These are phyloP conservation scores for Senna siamea DNA, from an alignment of 306 rosid species.

Conservation along the genomic window DNA sequence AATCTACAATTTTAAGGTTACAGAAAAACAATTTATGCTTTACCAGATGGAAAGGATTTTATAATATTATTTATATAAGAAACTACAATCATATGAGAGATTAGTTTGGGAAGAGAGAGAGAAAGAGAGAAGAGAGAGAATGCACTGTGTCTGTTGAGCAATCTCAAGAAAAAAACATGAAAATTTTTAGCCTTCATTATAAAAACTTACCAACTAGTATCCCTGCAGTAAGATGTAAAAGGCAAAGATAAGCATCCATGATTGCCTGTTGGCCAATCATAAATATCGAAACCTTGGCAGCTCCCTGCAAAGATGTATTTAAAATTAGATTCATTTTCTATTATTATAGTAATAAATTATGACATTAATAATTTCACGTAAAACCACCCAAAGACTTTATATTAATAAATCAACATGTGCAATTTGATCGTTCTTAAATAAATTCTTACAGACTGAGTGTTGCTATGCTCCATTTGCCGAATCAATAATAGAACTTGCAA, in stretches of 20 bases:
- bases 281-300: constrained; percentile 93
- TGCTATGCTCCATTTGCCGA: constrained; percentile 99
- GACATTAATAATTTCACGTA: background rate
- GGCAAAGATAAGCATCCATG: constrained; percentile 99
- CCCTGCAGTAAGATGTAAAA: constrained; percentile 94
- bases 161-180: constrained; percentile 12
- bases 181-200: constrained; percentile 9
- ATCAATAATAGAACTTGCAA: constrained; percentile 96
- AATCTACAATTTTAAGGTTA: constrained; percentile 12
- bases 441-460: constrained; percentile 89
- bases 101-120: background rate
- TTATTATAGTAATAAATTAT: constrained; percentile 1
- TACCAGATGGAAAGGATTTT: background rate
- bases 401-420: constrained; percentile 18
- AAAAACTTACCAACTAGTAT: constrained; percentile 81
- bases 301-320: constrained; percentile 68
- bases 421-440: constrained; percentile 29
- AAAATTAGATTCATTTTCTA: constrained; percentile 14
- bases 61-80: constrained; percentile 8
- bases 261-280: constrained; percentile 98
- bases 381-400: constrained; percentile 26
- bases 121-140: background rate
- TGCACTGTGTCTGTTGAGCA: background rate
- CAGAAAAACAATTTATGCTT: constrained; percentile 2
- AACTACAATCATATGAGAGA: constrained; percentile 16